Base-by-base conservation (phyloP, 2,329 filamentous ascomycete species). In the Diaporthe eres region DNA sequence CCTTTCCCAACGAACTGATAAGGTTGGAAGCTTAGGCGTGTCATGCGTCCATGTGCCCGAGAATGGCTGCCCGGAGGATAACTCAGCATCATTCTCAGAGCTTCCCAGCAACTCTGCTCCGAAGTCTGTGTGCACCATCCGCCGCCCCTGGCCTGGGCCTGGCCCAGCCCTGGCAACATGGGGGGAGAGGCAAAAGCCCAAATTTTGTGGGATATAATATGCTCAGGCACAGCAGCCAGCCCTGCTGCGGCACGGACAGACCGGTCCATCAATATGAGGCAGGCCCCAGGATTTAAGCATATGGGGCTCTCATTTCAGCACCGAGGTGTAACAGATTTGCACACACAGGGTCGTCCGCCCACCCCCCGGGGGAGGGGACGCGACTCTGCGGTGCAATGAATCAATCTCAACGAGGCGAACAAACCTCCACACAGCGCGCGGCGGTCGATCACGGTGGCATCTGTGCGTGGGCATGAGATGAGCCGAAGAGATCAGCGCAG, bases 1-100 rank as follows among this genome's bases (percentile, higher is more conserved):
- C 49, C 65, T 70, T 70, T 49, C 65, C 65, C 65, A 55, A 70
- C 65, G 49, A 70, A 25, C 65, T 70, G 65, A 70, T 70, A 70
- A 70, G 65, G 65, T 70, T 70, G 49, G 15, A 70, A 55, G 65
- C 5, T 55, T 55, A 70, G 49, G 65, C 49, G 49, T 55, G 65
- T 70, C 65, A 70, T 70, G 65, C 65, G 65, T 53, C 10, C 60
- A 61, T 42, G 63, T 68, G 65, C 65, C 65, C 65, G 10, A 53
- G 47, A 68, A 68, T 42, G 65, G 49, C 65, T 55, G 65, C n/a
- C 49, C 61, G 65, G 65, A 70, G 65, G 65, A 28, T 22, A 55
- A 70, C 31, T 70, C 49, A 70, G 12, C 34, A 28, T 53, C 65
- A 42, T 19, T 19, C 13, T 22, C 19, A 42, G 28, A 49, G 63